Evolutionary conservation across 2,329 filamentous ascomycete species (phyloP).

Genomic region (Chrysoporthe deuterocubensis): DNA sequence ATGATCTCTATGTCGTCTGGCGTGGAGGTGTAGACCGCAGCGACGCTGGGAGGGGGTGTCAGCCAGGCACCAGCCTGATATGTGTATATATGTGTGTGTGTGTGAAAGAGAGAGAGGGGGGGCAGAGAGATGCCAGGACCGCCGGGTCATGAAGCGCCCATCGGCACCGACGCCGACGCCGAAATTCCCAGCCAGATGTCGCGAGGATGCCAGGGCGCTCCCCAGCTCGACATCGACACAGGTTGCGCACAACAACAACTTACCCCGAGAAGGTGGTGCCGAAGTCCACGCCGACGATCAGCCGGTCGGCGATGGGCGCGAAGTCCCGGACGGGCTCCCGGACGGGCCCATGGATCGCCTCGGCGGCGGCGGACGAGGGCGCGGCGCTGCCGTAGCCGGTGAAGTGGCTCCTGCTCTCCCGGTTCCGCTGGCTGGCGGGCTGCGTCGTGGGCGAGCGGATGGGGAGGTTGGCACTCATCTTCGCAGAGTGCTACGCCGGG

Average conservation of each 20-base stretch:
- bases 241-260: constrained; percentile 38
- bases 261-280: constrained; percentile 83
- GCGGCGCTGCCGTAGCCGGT: constrained; percentile 52
- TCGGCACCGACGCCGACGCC: too few species aligned
- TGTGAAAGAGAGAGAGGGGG: background rate
- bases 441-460: constrained; percentile 46
- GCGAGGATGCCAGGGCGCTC: background rate
- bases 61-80: background rate
- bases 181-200: background rate
- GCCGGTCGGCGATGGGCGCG: constrained; percentile 59
- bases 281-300: constrained; percentile 82
- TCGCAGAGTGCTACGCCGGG: constrained; percentile 30
- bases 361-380: constrained; percentile 61
- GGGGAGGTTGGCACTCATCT: constrained; percentile 53
- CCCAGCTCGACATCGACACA: background rate
- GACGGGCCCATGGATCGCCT: constrained; percentile 66
- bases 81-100: background rate
- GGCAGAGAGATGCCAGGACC: background rate
- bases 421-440: constrained; percentile 50
- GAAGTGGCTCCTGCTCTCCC: constrained; percentile 61
- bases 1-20: constrained; percentile 84
- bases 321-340: constrained; percentile 59
- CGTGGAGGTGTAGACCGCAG: constrained; percentile 73
- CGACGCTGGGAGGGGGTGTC: constrained; percentile 54
- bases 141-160: background rate